Base-by-base conservation (phyloP, 805 yeast genomes). In the Candida lessepsii region DNA sequence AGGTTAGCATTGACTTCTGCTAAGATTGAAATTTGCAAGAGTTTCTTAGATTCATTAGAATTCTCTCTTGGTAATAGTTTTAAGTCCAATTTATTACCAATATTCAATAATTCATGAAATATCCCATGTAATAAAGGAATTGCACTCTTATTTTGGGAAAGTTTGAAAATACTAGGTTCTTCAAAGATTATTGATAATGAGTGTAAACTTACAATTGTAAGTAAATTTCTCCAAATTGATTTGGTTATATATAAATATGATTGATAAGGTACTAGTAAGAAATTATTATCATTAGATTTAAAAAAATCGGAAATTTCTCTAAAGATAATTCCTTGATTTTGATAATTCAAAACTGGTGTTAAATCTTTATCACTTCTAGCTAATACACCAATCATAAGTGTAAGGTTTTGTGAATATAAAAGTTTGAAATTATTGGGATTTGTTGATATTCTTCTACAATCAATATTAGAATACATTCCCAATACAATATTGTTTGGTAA, bases 181-280 rank as follows among this genome's bases (percentile, higher is more conserved):
- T 52, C 57, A 40, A 49, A 49, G 9, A 53, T 41, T 9, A 54
- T 44, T 8, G 57, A 44, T 8, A 52, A 39, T 5, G 46, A 10
- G 9, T 50, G 53, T 17, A 54, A 44, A 39, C 53, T 42, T 8
- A 51, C 35, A 4, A 26, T 15, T 5, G 28, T 9, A 10, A 52
- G 37, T 17, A 50, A 27, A 20, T 39, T 43, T 31, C 39, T 52
- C 51, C 50, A 49, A 27, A 38, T 23, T 9, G 40, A 14, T 25
- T 37, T 37, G 13, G 18, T 34, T 15, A 46, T 16, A 14, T 11
- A 16, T 13, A 25, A 41, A 11, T 3, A 34, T 9, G 44, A 24
- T 14, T 25, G 29, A 9, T n/a, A 15, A 3, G 44, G 42, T 11
- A 40, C 16, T 9, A 36, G n/a, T 4, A 30, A 21, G 9, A 30